These are phyloP conservation scores for Penstemon eatonii DNA, from an alignment of 257 asterid genomes.

Conservation along the genomic window DNA sequence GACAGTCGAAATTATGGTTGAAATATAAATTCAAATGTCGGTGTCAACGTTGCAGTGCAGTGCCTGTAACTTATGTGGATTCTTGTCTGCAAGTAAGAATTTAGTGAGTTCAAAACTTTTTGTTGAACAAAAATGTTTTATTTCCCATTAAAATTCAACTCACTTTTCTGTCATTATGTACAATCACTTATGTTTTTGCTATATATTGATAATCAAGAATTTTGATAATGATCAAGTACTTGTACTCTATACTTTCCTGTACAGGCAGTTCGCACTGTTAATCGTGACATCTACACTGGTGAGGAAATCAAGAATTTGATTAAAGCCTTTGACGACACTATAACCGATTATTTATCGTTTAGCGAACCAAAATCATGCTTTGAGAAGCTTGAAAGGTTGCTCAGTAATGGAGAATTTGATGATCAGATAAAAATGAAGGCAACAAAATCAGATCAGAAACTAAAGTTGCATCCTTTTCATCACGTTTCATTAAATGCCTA, in stretches of 20 bases:
- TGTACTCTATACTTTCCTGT: not conserved
- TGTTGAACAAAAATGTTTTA: not conserved
- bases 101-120: not conserved
- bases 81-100: slow-evolving; percentile 56
- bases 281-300: slow-evolving; percentile 17
- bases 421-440: slow-evolving; percentile 8
- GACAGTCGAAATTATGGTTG: slow-evolving; percentile 58
- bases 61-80: slow-evolving; percentile 55
- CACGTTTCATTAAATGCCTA: slow-evolving; percentile 52
- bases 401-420: slow-evolving; percentile 29
- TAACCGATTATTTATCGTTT: slow-evolving; percentile 45
- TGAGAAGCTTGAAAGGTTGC: slow-evolving; percentile 63
- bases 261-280: slow-evolving; percentile 39
- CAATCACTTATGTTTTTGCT: not conserved
- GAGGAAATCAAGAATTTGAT: slow-evolving; percentile 31
- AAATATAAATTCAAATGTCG: slow-evolving; percentile 62
- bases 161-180: not conserved
- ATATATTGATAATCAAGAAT: not conserved
- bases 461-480: slow-evolving; percentile 49
- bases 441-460: slow-evolving; percentile 21
- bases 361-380: slow-evolving; percentile 47
- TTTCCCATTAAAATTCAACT: not conserved
- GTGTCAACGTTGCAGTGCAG: slow-evolving; percentile 61
- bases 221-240: not conserved
- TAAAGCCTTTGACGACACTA: slow-evolving; percentile 39